Evolutionary conservation across 257 asterid species (phyloP), one percentile per base, ranked within the genome.

Genomic region (Cordia subcordata): DNA sequence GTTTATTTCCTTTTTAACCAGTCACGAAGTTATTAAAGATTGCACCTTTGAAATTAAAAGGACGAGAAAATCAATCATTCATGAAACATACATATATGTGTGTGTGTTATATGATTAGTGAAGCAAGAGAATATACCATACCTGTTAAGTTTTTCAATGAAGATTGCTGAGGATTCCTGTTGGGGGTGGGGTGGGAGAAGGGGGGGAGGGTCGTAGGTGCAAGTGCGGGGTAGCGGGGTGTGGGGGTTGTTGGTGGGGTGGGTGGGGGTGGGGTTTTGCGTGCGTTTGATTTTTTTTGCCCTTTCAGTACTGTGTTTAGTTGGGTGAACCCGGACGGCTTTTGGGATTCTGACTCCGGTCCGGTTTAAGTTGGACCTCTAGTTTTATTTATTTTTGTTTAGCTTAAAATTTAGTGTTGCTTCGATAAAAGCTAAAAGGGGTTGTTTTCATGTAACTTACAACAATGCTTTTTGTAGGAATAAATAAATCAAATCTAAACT

Each of bases 211-310:
- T 0, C 9, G 21, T 33, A 44, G 37, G 64, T 45, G 23, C n/a
- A n/a, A n/a, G n/a, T n/a, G 21, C 5, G 20, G 55, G 52, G n/a
- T 13, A 22, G 45, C 33, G 14, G 62, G 37, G 37, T 0, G 13
- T 17, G 42, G 50, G 37, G 64, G 19, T 13, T 45, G 70, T 57
- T 66, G 55, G 47, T 8, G 39, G 47, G n/a, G 11, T 16, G 51
- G 39, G 39, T 52, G 50, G 39, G 27, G 44, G 33, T 17, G 40
- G 23, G 60, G n/a, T n/a, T 45, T 70, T 11, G 21, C 44, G 37
- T 49, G 13, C n/a, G 11, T 22, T 38, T 10, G 39, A 32, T 38
- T 53, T 13, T 53, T 19, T 12, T n/a, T n/a, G n/a, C n/a, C n/a
- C n/a, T n/a, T n/a, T n/a, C n/a, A 53, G 52, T 20, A 27, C 17